phyloP scores from a whole-genome alignment of 805 yeast genomes.

The Ogataea polymorpha region DNA sequence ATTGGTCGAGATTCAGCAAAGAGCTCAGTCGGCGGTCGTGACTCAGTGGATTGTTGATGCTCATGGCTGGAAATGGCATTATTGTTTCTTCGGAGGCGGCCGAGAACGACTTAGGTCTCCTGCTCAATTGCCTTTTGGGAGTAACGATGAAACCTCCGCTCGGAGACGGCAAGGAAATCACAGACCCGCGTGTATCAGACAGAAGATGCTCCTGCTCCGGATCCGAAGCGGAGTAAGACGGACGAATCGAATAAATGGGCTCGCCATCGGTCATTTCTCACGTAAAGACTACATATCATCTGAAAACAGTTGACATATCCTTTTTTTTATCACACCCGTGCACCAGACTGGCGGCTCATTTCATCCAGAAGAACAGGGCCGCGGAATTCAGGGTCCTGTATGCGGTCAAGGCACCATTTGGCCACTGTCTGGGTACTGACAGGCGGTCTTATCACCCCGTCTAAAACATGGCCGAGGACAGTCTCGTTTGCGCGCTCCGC shows the following conservation, averaged over 20 bases:
- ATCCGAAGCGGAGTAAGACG: constrained; percentile 2
- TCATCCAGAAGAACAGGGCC: constrained; percentile 64
- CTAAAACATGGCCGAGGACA: constrained; percentile 41
- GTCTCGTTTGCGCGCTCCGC: constrained; percentile 43
- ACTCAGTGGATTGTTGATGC: constrained; percentile 20
- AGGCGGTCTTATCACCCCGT: constrained; percentile 55
- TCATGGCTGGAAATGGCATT: constrained; percentile 8
- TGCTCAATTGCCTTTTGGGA: background rate
- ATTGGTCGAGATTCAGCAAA: constrained; percentile 16
- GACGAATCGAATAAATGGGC: background rate
- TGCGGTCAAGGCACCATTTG: constrained; percentile 48
- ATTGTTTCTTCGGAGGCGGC: constrained; percentile 3
- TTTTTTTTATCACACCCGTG: constrained; percentile 4
- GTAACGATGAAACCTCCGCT: constrained; percentile 8
- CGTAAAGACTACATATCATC: background rate
- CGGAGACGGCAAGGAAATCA: constrained; percentile 18
- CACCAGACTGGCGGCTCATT: constrained; percentile 26
- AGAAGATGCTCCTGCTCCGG: constrained; percentile 6
- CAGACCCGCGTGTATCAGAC: constrained; percentile 5
- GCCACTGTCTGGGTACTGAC: constrained; percentile 71
- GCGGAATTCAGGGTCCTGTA: constrained; percentile 45
- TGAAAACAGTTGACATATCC: too few relatives aligned
- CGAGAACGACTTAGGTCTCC: constrained; percentile 13
- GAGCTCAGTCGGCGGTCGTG: constrained; percentile 26
- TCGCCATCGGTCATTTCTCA: background rate